Base-by-base conservation (phyloP, 1,139 yeast species). In the Eremothecium coryli region DNA sequence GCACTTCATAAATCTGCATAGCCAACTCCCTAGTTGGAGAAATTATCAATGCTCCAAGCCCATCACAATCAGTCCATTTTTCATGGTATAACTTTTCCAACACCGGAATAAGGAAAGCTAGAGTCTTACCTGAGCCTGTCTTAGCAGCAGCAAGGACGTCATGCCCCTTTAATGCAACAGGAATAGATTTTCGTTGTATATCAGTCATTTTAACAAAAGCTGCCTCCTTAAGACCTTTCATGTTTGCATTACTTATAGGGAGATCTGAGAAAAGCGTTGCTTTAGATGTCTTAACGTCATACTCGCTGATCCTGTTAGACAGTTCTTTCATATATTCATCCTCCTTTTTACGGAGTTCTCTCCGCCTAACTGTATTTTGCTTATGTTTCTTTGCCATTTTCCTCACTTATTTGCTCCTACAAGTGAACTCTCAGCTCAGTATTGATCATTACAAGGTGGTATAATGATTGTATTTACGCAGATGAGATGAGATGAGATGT, bases 21-120 rank as follows among this genome's bases (percentile, higher is more conserved):
- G 98, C 95, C 41, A 90, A 66, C 56, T 88, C 98, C 58, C 98
- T 71, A 0, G 97, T 90, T 5, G 98, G 97, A 1, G 95, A 79
- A 11, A 90, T 77, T 25, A 90, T 76, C 44, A 90, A 64, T 0
- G 96, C 98, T 5, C 96, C 97, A 33, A 93, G 65, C 0, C 98
- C 98, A 56, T 90, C 99, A 48, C 62, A 70, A 42, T 82, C 94
- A 25, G 90, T 79, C 80, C 95, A 86, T 41, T 71, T 71, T 43
- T 77, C 76, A 46, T 82, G 71, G 44, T 75, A 71, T 39, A 88
- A 65, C 32, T 70, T 66, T 53, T 86, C 95, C 14, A 86, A 60
- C 4, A 82, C 72, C 2, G 99, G 99, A 28, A 90, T 70, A 46
- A 90, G 65, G 51, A 90, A 90, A 3, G 97, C 94, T 40, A 90